Base-by-base conservation (phyloP, 2,329 filamentous ascomycete species). In the Phialophora chinensis region DNA sequence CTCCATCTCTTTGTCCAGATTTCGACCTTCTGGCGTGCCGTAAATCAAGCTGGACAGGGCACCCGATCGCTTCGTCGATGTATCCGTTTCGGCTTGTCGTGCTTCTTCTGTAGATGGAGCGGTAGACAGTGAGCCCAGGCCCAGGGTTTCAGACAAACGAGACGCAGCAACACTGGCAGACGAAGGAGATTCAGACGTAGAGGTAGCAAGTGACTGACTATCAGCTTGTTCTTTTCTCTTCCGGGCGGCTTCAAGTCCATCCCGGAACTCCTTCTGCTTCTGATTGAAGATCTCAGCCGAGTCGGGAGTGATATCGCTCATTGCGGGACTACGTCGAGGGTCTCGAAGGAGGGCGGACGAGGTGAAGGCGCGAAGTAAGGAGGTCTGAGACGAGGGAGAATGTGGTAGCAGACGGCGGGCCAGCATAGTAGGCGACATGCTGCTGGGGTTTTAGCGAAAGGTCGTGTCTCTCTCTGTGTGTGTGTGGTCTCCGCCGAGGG, bases 1-100 rank as follows among this genome's bases (percentile, higher is more conserved):
- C 82, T 98, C 93, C 75, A 99, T 94, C 81, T 98, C 94, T 71
- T 91, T 91, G 76, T 99, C 95, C 77, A 97, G 87, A 81, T 97
- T 91, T 68, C 93, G 89, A 35, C 93, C 95, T 80, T 98, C 94
- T 76, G 95, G 93, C 14, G 95, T 99, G 75, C 95, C 95, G 80
- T 99, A 98, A 77, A 99, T 96, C 73, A 99, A 87, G 73, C 90
- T 94, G 42, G 91, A 90, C 66, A 99, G 80, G 47, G 91, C 87
- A 17, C 87, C 90, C 66, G 90, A 90, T 69, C 90, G 91, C 77
- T 89, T 91, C 63, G 85, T 82, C 60, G 84, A 76, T 71, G 87
- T 85, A 68, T 84, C 82, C 33, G 78, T 80, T 74, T 91, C 87
- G 69, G 86, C 84, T 74, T 84, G 81, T 74, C 85, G 84, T 79